phyloP scores from a whole-genome alignment of 2,329 filamentous ascomycete species.

The Fusarium temperatum region DNA sequence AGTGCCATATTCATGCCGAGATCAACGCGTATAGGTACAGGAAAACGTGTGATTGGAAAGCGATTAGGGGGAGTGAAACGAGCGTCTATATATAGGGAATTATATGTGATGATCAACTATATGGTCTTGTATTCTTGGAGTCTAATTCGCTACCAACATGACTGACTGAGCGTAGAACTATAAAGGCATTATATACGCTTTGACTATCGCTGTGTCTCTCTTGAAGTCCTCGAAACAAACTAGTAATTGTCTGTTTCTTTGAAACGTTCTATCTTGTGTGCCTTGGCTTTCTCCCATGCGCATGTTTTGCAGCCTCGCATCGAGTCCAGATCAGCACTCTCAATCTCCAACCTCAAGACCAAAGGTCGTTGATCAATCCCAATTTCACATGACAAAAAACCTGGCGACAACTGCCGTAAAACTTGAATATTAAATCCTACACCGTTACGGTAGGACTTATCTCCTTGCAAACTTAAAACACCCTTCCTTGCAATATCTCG shows the following conservation, averaged over 20 bases:
- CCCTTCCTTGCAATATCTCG: not conserved
- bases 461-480: conserved; percentile 15
- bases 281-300: not conserved
- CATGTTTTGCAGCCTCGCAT: conserved; percentile 3
- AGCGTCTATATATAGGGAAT: not conserved
- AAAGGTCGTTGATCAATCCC: not conserved
- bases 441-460: not conserved
- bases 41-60: not conserved
- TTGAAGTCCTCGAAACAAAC: conserved; percentile 7
- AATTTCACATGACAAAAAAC: not conserved
- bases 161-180: not conserved
- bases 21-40: not conserved
- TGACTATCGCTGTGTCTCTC: not conserved
- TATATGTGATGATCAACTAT: not conserved
- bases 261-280: conserved; percentile 6
- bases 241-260: not conserved
- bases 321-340: conserved; percentile 4
- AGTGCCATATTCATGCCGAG: conserved; percentile 21
- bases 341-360: not conserved
- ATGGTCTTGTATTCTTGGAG: not conserved
- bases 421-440: not conserved
- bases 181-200: not conserved
- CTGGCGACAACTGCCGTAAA: not conserved
- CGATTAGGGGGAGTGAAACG: not conserved
- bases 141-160: not conserved